A percentile compares a stretch with the other conserved stretches of the same genome.
Evolutionary conservation across 2,329 filamentous ascomycete genomes (phyloP).

Genomic region (Nigrospora sphaerica): DNA sequence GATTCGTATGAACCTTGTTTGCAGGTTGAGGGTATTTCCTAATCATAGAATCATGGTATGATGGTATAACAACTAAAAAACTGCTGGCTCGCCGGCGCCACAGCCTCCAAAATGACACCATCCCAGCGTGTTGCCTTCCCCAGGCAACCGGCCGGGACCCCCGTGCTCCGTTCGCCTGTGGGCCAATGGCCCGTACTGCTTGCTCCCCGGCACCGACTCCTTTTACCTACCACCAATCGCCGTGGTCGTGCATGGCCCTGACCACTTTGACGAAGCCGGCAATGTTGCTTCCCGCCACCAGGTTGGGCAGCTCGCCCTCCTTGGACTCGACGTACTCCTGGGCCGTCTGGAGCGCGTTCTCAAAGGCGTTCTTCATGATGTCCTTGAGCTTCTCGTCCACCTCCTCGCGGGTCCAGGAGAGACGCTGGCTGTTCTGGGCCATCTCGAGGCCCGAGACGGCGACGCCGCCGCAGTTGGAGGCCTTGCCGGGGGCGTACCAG

Average conservation of each 20-base stretch:
- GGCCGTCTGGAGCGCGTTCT: constrained; percentile 81
- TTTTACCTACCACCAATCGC: constrained; percentile 68
- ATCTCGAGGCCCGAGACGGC: constrained; percentile 97
- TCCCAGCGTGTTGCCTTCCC: no score
- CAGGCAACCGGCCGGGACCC: no score
- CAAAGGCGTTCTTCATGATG: constrained; percentile 94
- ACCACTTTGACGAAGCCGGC: constrained; percentile 97
- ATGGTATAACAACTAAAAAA: no score
- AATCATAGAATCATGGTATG: no score
- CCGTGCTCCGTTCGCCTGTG: no score
- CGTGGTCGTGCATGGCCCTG: constrained; percentile 89
- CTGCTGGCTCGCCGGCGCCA: no score
- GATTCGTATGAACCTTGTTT: no score
- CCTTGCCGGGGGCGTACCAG: constrained; percentile 97
- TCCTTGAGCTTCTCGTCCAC: constrained; percentile 84
- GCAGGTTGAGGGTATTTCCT: no score
- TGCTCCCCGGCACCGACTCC: no score
- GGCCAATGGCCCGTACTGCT: no score
- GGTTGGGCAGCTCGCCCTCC: constrained; percentile 79
- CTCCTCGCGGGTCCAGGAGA: constrained; percentile 82
- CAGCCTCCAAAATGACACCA: no score
- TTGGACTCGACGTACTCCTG: constrained; percentile 75
- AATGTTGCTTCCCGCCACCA: constrained; percentile 94
- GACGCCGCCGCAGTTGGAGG: constrained; percentile 94
- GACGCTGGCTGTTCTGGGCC: constrained; percentile 88